These are phyloP conservation scores for Inonotus hispidus DNA, from an alignment of 1,284 basidiomycete species.

Conservation along the genomic window DNA sequence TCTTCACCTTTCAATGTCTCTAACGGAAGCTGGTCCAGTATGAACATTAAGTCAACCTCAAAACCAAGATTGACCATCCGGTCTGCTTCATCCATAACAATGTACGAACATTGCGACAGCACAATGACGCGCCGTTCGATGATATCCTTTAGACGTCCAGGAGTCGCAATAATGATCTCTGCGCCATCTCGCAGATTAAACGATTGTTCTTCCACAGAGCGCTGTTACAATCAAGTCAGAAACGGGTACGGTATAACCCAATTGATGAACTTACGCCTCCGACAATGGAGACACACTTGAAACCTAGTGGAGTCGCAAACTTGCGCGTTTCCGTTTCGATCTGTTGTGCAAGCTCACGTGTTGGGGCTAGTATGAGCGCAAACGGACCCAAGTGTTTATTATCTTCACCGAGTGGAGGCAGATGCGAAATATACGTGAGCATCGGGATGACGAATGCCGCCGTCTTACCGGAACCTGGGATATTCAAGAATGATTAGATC, in stretches of 20 bases:
- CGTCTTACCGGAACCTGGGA: conserved; percentile 92
- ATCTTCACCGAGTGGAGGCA: conserved; percentile 85
- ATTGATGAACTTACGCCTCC: conserved; percentile 68
- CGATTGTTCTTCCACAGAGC: conserved; percentile 93
- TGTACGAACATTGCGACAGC: conserved; percentile 92
- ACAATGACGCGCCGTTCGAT: conserved; percentile 95
- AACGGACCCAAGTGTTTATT: conserved; percentile 93
- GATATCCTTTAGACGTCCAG: conserved; percentile 95
- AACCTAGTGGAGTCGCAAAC: conserved; percentile 85
- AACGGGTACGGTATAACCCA: not conserved
- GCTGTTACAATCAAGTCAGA: conserved; percentile 35
- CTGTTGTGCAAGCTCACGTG: conserved; percentile 96
- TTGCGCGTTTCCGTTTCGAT: conserved; percentile 91
- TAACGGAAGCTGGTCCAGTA: conserved; percentile 87
- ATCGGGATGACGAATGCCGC: conserved; percentile 99
- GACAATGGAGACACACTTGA: conserved; percentile 93
- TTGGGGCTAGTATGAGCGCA: conserved; percentile 91
- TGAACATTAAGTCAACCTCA: conserved; percentile 91
- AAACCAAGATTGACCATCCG: conserved; percentile 98
- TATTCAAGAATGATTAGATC: conserved; percentile 11
- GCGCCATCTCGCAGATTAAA: conserved; percentile 94
- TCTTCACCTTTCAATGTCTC: conserved; percentile 85
- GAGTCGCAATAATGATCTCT: conserved; percentile 97
- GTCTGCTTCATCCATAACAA: conserved; percentile 99
- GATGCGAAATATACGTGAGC: conserved; percentile 86